Base-by-base conservation (phyloP, 202 grass and related monocot species). In the Carex arenaria region DNA sequence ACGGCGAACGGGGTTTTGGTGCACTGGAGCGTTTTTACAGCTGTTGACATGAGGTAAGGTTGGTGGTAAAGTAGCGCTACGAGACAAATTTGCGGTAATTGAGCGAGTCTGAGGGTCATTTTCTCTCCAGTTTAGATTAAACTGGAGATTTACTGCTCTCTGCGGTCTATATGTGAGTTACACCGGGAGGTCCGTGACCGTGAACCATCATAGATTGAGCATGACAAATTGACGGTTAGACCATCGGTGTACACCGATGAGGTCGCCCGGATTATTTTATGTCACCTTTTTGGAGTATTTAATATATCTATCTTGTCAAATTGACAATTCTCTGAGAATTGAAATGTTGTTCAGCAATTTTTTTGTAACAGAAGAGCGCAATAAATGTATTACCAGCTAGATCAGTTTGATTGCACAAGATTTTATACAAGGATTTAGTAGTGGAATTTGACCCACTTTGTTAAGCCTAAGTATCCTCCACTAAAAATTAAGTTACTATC, bases 1-100 rank as follows among this genome's bases (percentile, higher is more conserved):
- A 78, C 53, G 31, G 14, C 1, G 83, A 63, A 82, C 23, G 18
- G 53, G 66, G 62, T 70, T 57, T 23, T 3, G 62, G 49, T 63
- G 72, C 8, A 84, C 81, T 84, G 63, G 68, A 80, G 86, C 30
- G 78, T 59, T 69, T 67, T 82, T 72, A 80, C 64, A 82, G 79
- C 80, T 80, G 83, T 62, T 76, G 30, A 43, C 38, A 62, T 59
- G 64, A 67, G 67, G 61, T 88, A 4, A 69, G 18, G 80, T 67
- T 49, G 83, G 81, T 82, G 85, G 19, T 42, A 86, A 61, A 86
- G 61, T 81, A 9, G 63, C 23, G 6, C 5, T 59, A 18, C 45
- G 10, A 49, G 45, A 49, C 45, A 59, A 59, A 59, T 59, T 59
- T 59, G 55, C 55, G 55, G 55, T 59, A 59, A 59, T 59, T 59